These are phyloP conservation scores for Aspergillus egyptiacus DNA, from an alignment of 495 filamentous ascomycete species.

Conservation along the genomic window DNA sequence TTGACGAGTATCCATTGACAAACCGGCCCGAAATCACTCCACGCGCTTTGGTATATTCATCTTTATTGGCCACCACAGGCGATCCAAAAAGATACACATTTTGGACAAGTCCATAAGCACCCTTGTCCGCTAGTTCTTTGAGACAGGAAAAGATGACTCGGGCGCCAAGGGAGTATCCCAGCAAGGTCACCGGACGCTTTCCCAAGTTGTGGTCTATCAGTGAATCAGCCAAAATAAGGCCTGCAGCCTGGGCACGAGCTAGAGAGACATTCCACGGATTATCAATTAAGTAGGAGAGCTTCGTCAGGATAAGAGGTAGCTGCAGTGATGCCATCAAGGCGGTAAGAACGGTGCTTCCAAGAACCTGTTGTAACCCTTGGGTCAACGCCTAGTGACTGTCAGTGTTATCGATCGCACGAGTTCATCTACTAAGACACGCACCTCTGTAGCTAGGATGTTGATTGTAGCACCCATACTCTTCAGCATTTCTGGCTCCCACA, in stretches of 20 bases:
- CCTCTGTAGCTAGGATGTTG: slow-evolving; percentile 96
- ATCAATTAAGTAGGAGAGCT: slow-evolving; percentile 94
- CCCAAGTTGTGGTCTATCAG: slow-evolving; percentile 89
- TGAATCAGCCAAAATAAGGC: slow-evolving; percentile 93
- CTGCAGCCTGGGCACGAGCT: slow-evolving; percentile 78
- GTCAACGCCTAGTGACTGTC: slow-evolving; percentile 66
- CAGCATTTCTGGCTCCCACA: slow-evolving; percentile 99
- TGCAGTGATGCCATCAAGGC: slow-evolving; percentile 91
- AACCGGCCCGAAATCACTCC: slow-evolving; percentile 83
- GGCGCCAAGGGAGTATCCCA: slow-evolving; percentile 90
- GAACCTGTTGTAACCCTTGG: slow-evolving; percentile 90
- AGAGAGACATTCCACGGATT: slow-evolving; percentile 97
- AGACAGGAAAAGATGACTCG: slow-evolving; percentile 91
- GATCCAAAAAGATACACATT: slow-evolving; percentile 95
- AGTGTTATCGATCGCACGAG: not conserved
- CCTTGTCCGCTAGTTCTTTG: slow-evolving; percentile 75
- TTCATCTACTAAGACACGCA: slow-evolving; percentile 38
- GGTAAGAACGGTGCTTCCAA: slow-evolving; percentile 84
- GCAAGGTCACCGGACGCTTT: slow-evolving; percentile 85
- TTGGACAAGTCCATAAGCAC: slow-evolving; percentile 88
- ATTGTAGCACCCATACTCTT: slow-evolving; percentile 96
- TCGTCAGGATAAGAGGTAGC: slow-evolving; percentile 85
- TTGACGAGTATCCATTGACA: slow-evolving; percentile 88
- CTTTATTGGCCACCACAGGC: slow-evolving; percentile 83
- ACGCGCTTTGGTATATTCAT: slow-evolving; percentile 78